Conservation (phyloP, 75 land plant species). For the Cryptomeria japonica region DNA sequence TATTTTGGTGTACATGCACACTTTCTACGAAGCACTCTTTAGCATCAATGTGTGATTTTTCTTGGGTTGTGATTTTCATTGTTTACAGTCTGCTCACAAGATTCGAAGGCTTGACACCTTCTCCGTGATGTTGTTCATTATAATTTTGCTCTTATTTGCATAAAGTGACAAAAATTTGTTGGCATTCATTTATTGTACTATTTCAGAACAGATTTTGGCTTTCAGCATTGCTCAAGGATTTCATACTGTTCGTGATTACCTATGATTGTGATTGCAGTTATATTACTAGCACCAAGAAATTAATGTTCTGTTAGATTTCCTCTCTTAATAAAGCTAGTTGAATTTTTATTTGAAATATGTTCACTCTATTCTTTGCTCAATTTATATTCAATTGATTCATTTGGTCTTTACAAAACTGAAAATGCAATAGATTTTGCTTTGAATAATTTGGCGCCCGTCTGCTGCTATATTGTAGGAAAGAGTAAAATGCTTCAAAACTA, state of each 20-base stretch:
- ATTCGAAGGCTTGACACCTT: not conserved
- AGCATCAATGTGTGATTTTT: conserved; percentile 5
- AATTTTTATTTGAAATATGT: not conserved
- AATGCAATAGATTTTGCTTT: not conserved
- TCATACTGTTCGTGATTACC: not conserved
- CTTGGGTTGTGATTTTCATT: conserved; percentile 12
- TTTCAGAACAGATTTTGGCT: not conserved
- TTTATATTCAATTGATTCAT: not conserved
- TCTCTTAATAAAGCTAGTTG: not conserved
- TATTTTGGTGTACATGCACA: not conserved
- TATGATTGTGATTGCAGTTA: not conserved
- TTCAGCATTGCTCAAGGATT: not conserved
- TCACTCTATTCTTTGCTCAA: not conserved
- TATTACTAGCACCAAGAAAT: not conserved
- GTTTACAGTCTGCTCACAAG: not conserved
- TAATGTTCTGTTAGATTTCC: not conserved
- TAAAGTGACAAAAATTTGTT: not conserved
- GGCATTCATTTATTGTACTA: conserved; percentile 9
- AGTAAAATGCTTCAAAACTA: not conserved
- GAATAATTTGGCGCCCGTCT: not conserved
- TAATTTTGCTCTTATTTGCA: conserved; percentile 2
- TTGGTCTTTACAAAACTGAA: not conserved
- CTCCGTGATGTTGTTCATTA: not conserved
- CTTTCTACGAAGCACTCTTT: not conserved
- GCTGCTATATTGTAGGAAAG: not conserved